Base-by-base conservation (phyloP, 1,284 basidiomycete genomes). In the Peniophora sp. region DNA sequence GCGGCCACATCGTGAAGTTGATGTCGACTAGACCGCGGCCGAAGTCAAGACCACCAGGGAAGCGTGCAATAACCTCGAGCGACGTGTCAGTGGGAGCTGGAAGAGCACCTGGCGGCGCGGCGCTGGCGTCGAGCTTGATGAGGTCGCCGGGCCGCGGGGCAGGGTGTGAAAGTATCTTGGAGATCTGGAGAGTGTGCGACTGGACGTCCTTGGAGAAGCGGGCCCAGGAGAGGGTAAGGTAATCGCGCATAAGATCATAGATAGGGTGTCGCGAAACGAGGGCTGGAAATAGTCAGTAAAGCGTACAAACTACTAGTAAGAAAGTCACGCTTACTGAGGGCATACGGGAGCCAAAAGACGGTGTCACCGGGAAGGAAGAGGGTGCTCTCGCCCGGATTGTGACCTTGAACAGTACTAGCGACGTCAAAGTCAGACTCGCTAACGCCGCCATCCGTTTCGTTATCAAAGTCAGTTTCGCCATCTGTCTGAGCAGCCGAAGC, bases 1-100 rank as follows among this genome's bases (percentile, higher is more conserved):
- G 65, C 0, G 95, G 95, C 93, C 94, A 98, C 82, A 97, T 92
- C 47, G 93, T 92, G 64, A 96, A 95, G 65, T 92, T 92, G 60
- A 89, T 87, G 58, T 92, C 88, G 24, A 92, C 88, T 49, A 92
- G 69, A 3, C 88, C 89, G 49, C 83, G 77, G 19, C 89, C 88
- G 61, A 92, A 92, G 65, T 92, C 88, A 45, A 92, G 74, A 16
- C 89, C 89, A 34, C 88, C 88, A 24, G 88, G 88, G 70, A 92
- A 91, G 49, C 88, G 81, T 22, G 89, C 86, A 45, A 92, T 84
- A 53, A 92, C 89, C 64, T 92, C 88, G 35, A 92, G 69, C 58
- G 76, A 85, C 1, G 85, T 80, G 53, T 88, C 86, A 17, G 66
- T 58, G 6, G 53, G 61, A 44, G 67, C 66, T 23, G 39, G 35